These are phyloP conservation scores for Austroboletus niveus DNA, from an alignment of 1,284 basidiomycete species.

Conservation along the genomic window DNA sequence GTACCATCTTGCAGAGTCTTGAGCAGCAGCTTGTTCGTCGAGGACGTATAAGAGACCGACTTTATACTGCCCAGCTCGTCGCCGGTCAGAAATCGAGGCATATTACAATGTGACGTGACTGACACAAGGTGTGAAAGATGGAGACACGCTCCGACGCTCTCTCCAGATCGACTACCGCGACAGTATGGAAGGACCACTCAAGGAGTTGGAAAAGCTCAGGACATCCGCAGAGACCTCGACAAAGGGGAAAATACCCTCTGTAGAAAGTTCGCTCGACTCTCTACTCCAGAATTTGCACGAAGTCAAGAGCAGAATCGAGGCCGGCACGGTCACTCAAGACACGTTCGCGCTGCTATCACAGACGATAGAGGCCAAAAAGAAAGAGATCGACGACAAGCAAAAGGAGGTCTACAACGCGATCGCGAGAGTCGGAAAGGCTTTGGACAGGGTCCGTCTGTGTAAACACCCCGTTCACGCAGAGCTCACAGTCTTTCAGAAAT, in stretches of 20 bases:
- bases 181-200: conserved; percentile 67
- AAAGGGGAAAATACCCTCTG: conserved; percentile 56
- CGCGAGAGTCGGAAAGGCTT: conserved; percentile 73
- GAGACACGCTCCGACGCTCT: neutral
- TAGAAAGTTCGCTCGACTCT: conserved; percentile 65
- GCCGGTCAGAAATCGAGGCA: conserved; percentile 67
- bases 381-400: conserved; percentile 82
- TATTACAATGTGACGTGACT: conserved; percentile 32
- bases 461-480: neutral
- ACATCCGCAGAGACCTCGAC: conserved; percentile 47
- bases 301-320: conserved; percentile 53
- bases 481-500: conserved; percentile 52
- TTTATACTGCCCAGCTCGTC: conserved; percentile 76
- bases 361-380: conserved; percentile 69
- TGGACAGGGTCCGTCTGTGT: conserved; percentile 74
- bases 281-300: conserved; percentile 62
- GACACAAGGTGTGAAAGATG: conserved; percentile 12
- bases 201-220: conserved; percentile 73
- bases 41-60: conserved; percentile 42
- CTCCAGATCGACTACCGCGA: neutral
- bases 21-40: conserved; percentile 29
- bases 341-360: conserved; percentile 55
- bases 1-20: conserved; percentile 38
- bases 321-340: conserved; percentile 53
- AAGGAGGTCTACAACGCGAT: conserved; percentile 83